A percentile compares a stretch with the other conserved stretches of the same genome.
Conservation (phyloP, 1,284 basidiomycete genomes). For the Leucoagaricus sp. region DNA sequence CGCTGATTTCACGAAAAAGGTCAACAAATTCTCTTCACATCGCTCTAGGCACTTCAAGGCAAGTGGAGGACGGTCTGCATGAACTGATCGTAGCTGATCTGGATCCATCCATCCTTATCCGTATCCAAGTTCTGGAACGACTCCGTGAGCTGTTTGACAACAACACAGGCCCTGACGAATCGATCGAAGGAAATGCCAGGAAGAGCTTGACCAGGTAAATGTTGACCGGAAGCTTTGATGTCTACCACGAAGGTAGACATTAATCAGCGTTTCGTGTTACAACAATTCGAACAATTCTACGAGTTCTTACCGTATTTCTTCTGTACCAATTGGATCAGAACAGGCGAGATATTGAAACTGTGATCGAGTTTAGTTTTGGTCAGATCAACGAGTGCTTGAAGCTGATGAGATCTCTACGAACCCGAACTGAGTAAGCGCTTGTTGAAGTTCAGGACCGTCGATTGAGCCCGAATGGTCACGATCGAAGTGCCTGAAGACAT, state of each 20-base stretch:
- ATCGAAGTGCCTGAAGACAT: conserved; percentile 79
- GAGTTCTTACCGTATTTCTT: conserved; percentile 52
- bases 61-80: conserved; percentile 71
- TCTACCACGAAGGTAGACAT: conserved; percentile 45
- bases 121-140: conserved; percentile 59
- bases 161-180: conserved; percentile 82
- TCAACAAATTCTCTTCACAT: too few relatives aligned
- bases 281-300: background rate
- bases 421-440: conserved; percentile 72
- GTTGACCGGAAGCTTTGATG: conserved; percentile 50
- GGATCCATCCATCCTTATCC: conserved; percentile 73
- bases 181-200: conserved; percentile 79
- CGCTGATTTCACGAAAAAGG: background rate
- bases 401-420: conserved; percentile 22
- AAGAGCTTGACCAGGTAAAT: conserved; percentile 33
- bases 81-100: conserved; percentile 77
- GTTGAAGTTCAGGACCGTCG: conserved; percentile 62
- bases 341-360: conserved; percentile 66
- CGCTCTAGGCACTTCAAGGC: conserved; percentile 47
- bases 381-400: background rate
- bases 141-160: conserved; percentile 76
- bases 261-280: conserved; percentile 20
- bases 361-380: too few relatives aligned
- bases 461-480: conserved; percentile 75
- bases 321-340: conserved; percentile 54